Evolutionary conservation across 768 basidiomycete genomes (phyloP), one percentile per base, ranked within the genome.

Genomic region (Phlegmacium glaucopus): DNA sequence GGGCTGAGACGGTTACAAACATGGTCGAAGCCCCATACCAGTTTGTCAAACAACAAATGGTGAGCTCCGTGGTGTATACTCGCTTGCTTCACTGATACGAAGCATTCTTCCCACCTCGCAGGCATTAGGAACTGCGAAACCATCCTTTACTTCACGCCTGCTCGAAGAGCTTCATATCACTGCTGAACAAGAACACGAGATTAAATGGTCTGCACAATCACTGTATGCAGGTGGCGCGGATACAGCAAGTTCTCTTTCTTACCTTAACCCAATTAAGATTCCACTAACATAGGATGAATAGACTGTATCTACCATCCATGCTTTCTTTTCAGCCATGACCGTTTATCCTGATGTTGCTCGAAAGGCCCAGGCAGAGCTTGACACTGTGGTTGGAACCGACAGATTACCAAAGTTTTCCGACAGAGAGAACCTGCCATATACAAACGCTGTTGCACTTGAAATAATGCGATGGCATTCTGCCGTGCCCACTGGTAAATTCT

Each of bases 211-310:
- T 8, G 65, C 71, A 27, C 75, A 71, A 0, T 73, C 76, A 4
- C 63, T 78, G 11, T 81, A 79, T 38, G 69, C 71, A 6, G 72
- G 74, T 44, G 73, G 74, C 9, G 68, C 74, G 6, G 74, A 76
- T 51, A 69, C 67, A 0, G 69, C 66, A 53, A 50, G 65, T 48
- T 11, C 42, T 32, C 42, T 6, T 37, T 44, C 32, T 11, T 27
- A 10, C 18, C 15, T 15, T 35, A 11, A n/a, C n/a, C n/a, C n/a
- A n/a, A n/a, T n/a, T 38, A 8, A 16, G n/a, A 13, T 35, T 25
- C 11, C 16, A 12, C 9, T 16, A 22, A 45, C 10, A 17, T 44
- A 16, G 10, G 28, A 9, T 16, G 2, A 42, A 15, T 42, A 76
- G 75, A 72, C 71, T 4, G 67, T 70, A 13, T 66, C 72, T 9